Evolutionary conservation across 2,329 filamentous ascomycete genomes (phyloP).

Genomic region (Trichophyton equinum): DNA sequence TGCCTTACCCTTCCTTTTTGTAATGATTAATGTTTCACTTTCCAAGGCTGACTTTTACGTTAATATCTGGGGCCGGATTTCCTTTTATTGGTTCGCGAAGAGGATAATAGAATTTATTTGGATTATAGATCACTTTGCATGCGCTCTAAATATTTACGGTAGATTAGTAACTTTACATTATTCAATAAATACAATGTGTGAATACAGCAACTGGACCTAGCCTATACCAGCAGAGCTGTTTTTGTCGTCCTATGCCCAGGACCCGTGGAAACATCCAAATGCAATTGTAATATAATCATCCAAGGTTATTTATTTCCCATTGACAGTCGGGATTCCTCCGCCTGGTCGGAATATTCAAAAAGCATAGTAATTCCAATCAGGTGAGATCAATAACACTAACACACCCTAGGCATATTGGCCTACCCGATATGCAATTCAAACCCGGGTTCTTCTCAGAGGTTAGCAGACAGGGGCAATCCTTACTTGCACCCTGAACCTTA

Average conservation of each 20-base stretch:
- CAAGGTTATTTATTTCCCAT: no score
- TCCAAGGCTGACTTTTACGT: background rate
- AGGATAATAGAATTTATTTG: background rate
- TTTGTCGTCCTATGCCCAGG: no score
- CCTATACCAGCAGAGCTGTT: no score
- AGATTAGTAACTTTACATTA: background rate
- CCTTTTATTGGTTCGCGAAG: background rate
- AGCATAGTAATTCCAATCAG: background rate
- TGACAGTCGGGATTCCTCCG: no score
- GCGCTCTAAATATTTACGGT: background rate
- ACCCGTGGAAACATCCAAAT: no score
- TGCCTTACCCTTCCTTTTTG: background rate
- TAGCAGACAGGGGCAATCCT: background rate
- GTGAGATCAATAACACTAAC: conserved; percentile 10
- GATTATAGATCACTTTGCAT: background rate
- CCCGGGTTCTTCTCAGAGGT: background rate
- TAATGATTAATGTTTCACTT: background rate
- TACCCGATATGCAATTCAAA: background rate
- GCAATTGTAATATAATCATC: no score
- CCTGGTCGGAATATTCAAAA: background rate
- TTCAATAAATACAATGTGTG: background rate
- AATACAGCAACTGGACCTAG: background rate
- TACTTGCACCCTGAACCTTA: background rate
- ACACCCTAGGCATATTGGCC: background rate
- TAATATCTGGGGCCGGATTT: background rate